A percentile compares a stretch with the other conserved stretches of the same genome.
These are phyloP conservation scores for Fusarium sp. DNA, from an alignment of 2,329 filamentous ascomycete species.

Conservation along the genomic window DNA sequence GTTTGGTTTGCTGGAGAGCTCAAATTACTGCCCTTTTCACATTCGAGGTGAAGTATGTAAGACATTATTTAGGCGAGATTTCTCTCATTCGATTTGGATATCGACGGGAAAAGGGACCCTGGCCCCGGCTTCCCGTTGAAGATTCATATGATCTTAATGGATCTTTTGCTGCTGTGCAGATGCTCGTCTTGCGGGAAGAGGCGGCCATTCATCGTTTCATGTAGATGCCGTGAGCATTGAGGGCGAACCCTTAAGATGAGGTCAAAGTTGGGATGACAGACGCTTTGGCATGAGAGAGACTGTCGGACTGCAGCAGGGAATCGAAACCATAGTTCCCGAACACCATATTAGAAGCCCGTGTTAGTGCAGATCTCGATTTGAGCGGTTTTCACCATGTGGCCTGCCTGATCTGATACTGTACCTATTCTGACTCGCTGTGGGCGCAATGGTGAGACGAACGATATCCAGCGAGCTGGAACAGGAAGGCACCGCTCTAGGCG, in stretches of 20 bases:
- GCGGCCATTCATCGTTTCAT: not conserved
- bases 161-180: conserved; percentile 23
- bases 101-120: conserved; percentile 3
- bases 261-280: conserved; percentile 36
- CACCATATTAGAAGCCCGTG: conserved; percentile 31
- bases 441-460: conserved; percentile 31
- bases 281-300: conserved; percentile 23
- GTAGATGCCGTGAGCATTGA: conserved; percentile 13
- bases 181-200: conserved; percentile 5
- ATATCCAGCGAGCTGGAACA: conserved; percentile 29
- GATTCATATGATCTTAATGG: conserved; percentile 20
- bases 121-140: conserved; percentile 30
- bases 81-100: not conserved
- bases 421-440: conserved; percentile 40
- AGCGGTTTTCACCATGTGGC: conserved; percentile 32
- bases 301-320: conserved; percentile 19
- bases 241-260: conserved; percentile 7
- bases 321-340: conserved; percentile 28
- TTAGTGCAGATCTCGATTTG: conserved; percentile 44
- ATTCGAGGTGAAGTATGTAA: not conserved
- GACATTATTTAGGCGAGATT: conserved; percentile 13
- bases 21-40: conserved; percentile 30
- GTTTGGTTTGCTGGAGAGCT: conserved; percentile 21
- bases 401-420: conserved; percentile 40
- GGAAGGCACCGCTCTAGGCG: conserved; percentile 23